Base-by-base conservation (phyloP, 2,329 filamentous ascomycete species). In the Sphaerulina vaccinii region DNA sequence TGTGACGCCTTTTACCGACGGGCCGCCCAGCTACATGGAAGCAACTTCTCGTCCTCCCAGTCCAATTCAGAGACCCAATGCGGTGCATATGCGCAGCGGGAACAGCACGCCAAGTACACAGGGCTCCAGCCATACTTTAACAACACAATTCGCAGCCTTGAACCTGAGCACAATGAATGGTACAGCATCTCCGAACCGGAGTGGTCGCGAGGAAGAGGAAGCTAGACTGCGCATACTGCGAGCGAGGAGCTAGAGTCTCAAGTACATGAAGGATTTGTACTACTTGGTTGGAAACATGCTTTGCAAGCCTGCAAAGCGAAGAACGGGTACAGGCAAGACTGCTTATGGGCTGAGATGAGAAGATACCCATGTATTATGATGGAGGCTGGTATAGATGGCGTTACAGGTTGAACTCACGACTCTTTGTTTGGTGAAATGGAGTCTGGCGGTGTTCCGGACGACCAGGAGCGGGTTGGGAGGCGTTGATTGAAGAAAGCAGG, bases 11-110 rank as follows among this genome's bases (percentile, higher is more conserved):
- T 69, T 70, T 38, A 67, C 64, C 18, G 71, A 73, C 43, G 69
- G 67, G 10, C 70, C 74, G 1, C 75, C 75, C 1, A 72, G 65
- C 44, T 78, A 77, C 60, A 66, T 75, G 29, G 70, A 73, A 36
- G 75, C 74, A 0, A 77, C 70, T 4, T 71, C 67, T 36, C 66
- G 75, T 36, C 55, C 55, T 16, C 43, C 47, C 3, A 55, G 46
- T 44, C 49, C 55, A 5, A 43, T 63, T 24, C 61, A 64, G 37
- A 50, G 65, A 41, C 65, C 65, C 3, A 62, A 61, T 10, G 59
- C 59, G 27, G 63, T 58, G 9, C 63, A 67, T 29, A 52, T 66
- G 9, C 52, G 67, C 5, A 55, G 45, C 15, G 59, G 61, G 5
- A 47, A 56, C 18, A 62, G 61, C 45, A 58, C 59, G 10, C 63